Evolutionary conservation across 352 stramenopile genomes (phyloP), one percentile per base, ranked within the genome.

Genomic region (Phytophthora crassamura): DNA sequence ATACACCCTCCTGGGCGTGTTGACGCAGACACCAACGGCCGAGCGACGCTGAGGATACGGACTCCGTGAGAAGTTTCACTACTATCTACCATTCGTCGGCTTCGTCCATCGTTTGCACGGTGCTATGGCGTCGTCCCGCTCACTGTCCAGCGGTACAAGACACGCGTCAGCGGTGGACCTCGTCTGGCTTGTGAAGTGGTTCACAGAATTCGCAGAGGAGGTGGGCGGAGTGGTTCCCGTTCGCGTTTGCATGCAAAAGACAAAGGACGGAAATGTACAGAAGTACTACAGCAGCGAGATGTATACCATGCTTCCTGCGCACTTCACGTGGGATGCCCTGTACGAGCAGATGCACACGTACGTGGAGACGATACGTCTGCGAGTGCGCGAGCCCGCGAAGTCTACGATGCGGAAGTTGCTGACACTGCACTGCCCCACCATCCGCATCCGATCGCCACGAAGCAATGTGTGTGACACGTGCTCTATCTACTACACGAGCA

Each of bases 391-490:
- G 3, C 57, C 57, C 0, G 51, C 56, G 8, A 18, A 1, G 12
- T 38, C 20, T 0, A 71, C 55, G 0, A 45, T 71, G 35, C 25
- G 49, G 0, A 51, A 65, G 20, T 15, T 66, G 2, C 33, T 67
- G 14, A 36, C 16, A 3, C 25, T 55, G 28, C 52, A 62, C 18
- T 69, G 59, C 18, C 65, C 53, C 0, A 41, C 8, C 0, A 63
- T 69, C 22, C n/a, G 53, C 1, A 59, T 62, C 10, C 52, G 41
- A 0, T 65, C 40, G 5, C 5, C 32, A 3, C 51, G 46, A 3
- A 62, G 36, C 25, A 75, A 66, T 28, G 38, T 58, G 1, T 67
- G 52, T 15, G 42, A 61, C 14, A 38, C 67, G 2, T 67, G 58
- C 38, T 7, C 35, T 0, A 64, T 74, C 30, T 67, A 64, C n/a